These are phyloP conservation scores for Phylloporus sp. DNA, from an alignment of 768 basidiomycete genomes.

Conservation along the genomic window DNA sequence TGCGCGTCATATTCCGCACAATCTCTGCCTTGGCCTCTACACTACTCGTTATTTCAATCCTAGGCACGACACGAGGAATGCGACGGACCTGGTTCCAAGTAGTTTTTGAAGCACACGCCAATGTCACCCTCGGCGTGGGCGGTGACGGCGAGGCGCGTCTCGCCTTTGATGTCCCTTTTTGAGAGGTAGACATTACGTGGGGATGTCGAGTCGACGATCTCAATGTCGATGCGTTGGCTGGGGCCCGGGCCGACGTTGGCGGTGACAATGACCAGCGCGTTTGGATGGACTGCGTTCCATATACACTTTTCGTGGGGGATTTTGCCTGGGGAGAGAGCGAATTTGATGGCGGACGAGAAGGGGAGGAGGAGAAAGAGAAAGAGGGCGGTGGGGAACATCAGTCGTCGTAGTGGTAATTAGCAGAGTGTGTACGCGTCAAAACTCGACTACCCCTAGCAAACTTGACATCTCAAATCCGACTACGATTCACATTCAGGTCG, in stretches of 20 bases:
- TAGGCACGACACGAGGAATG: background rate
- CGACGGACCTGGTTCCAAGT: conserved; percentile 57
- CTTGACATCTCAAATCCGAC: too few relatives aligned
- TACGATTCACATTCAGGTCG: background rate
- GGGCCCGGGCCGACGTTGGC: conserved; percentile 79
- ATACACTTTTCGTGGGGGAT: conserved; percentile 82
- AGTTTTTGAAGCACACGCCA: conserved; percentile 91
- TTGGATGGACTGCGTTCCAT: conserved; percentile 87
- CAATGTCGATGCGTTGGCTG: conserved; percentile 85
- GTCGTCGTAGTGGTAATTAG: conserved; percentile 4
- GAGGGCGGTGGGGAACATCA: conserved; percentile 8
- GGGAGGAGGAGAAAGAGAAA: conserved; percentile 26
- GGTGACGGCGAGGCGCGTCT: conserved; percentile 91
- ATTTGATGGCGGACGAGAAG: conserved; percentile 69
- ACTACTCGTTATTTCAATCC: too few relatives aligned
- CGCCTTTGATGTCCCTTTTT: conserved; percentile 83
- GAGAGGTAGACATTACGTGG: conserved; percentile 85
- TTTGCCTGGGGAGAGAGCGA: conserved; percentile 64
- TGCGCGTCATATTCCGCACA: conserved; percentile 49
- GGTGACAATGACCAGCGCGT: conserved; percentile 91
- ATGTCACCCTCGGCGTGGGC: conserved; percentile 92
- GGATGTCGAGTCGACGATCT: conserved; percentile 85
- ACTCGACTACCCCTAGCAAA: too few relatives aligned
- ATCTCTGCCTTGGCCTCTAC: conserved; percentile 47
- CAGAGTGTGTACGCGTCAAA: background rate